Evolutionary conservation across 2,329 filamentous ascomycete species (phyloP).

Genomic region (Aspergillus japonicus): DNA sequence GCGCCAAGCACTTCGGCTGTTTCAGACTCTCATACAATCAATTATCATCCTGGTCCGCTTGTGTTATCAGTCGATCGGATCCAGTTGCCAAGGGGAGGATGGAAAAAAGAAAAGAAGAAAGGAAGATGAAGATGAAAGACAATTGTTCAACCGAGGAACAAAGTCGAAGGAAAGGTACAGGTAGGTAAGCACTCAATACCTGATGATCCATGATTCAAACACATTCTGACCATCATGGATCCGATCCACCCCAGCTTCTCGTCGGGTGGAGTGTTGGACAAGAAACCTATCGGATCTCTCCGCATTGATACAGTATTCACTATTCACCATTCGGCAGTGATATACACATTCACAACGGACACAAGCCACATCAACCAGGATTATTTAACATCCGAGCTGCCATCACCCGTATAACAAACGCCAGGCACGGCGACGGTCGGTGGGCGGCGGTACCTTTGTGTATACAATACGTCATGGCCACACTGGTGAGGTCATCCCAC

Average conservation of each 20-base stretch:
- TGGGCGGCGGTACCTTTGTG: background rate
- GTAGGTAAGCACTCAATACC: background rate
- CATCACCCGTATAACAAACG: background rate
- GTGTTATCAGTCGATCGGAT: background rate
- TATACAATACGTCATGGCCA: conserved; percentile 14
- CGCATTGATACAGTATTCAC: background rate
- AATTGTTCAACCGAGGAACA: background rate
- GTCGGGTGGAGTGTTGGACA: background rate
- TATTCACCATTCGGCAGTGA: no score
- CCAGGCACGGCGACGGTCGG: background rate
- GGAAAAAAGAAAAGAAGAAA: background rate
- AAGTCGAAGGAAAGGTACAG: no score
- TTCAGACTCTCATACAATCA: conserved; percentile 14
- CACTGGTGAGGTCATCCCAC: conserved; percentile 16
- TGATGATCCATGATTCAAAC: background rate
- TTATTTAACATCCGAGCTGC: no score
- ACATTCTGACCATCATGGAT: background rate
- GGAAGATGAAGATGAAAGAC: background rate
- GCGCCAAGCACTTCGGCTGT: conserved; percentile 19
- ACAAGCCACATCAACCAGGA: no score
- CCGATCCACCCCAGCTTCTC: background rate
- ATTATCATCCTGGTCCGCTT: background rate
- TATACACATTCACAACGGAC: no score
- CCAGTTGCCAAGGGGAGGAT: background rate
- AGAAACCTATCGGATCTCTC: background rate